Conservation (phyloP, 164 flowering plant species). For the Tetracentron sinense region DNA sequence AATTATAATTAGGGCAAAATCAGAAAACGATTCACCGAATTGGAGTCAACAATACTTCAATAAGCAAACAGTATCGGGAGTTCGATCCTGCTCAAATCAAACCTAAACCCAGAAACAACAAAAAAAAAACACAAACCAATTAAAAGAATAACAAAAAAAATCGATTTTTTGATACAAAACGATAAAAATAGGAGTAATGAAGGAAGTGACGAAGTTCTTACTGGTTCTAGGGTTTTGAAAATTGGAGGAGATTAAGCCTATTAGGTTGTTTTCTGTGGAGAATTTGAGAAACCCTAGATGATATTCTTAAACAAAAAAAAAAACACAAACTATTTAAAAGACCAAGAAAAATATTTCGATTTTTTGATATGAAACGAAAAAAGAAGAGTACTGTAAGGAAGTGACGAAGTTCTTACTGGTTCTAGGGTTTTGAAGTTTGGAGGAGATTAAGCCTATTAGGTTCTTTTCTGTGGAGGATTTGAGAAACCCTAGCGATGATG, state of each 20-base stretch:
- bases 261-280: slow-evolving; percentile 26
- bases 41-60: not conserved
- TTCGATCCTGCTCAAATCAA: not conserved
- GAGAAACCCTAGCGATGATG: slow-evolving; percentile 11
- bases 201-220: not conserved
- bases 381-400: not conserved
- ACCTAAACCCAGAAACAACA: not conserved
- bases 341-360: too few species aligned
- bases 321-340: too few species aligned
- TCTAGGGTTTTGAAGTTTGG: not conserved
- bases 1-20: not conserved
- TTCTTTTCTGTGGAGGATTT: slow-evolving; percentile 24
- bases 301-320: too few species aligned
- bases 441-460: slow-evolving; percentile 10
- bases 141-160: not conserved
- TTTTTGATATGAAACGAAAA: not conserved
- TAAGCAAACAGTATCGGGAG: not conserved
- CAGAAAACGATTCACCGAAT: not conserved
- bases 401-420: not conserved
- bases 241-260: not conserved
- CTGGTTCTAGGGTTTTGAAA: not conserved
- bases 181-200: not conserved
- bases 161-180: not conserved
- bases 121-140: not conserved
- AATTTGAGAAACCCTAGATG: slow-evolving; percentile 15